These are phyloP conservation scores for Phytophthora vignae DNA, from an alignment of 352 stramenopile genomes.

Conservation along the genomic window DNA sequence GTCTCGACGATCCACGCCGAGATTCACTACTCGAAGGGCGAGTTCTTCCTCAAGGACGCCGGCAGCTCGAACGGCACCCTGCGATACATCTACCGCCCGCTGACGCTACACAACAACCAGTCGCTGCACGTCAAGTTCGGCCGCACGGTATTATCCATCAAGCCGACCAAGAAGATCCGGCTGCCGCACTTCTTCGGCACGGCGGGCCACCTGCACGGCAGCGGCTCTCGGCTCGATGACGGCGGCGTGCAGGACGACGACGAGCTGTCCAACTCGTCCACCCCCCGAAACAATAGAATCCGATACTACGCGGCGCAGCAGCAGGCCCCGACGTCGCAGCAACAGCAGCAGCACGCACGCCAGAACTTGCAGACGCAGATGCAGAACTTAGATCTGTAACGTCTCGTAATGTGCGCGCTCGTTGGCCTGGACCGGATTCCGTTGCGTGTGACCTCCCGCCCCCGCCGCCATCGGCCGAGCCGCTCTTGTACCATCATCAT, in stretches of 20 bases:
- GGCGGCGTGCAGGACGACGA: constrained; percentile 66
- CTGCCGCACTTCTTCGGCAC: constrained; percentile 85
- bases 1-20: constrained; percentile 95
- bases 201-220: constrained; percentile 54
- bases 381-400: constrained; percentile 85
- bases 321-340: constrained; percentile 39
- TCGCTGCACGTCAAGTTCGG: constrained; percentile 90
- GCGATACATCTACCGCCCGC: constrained; percentile 93
- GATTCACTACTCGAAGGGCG: constrained; percentile 94
- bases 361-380: constrained; percentile 66
- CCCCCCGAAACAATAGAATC: constrained; percentile 75
- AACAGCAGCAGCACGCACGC: constrained; percentile 42
- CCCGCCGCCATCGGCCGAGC: constrained; percentile 34
- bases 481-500: constrained; percentile 54
- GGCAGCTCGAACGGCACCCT: constrained; percentile 95
- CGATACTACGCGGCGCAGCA: constrained; percentile 58
- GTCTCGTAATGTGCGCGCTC: constrained; percentile 31
- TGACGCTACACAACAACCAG: constrained; percentile 92
- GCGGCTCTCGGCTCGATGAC: constrained; percentile 64
- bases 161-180: constrained; percentile 90
- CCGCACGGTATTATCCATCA: constrained; percentile 87
- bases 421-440: constrained; percentile 28
- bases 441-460: constrained; percentile 21
- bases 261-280: constrained; percentile 60
- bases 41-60: constrained; percentile 96